Evolutionary conservation across 805 yeast species (phyloP), one percentile per base, ranked within the genome.

Genomic region (Hemisphaericaspora nanyangensis): DNA sequence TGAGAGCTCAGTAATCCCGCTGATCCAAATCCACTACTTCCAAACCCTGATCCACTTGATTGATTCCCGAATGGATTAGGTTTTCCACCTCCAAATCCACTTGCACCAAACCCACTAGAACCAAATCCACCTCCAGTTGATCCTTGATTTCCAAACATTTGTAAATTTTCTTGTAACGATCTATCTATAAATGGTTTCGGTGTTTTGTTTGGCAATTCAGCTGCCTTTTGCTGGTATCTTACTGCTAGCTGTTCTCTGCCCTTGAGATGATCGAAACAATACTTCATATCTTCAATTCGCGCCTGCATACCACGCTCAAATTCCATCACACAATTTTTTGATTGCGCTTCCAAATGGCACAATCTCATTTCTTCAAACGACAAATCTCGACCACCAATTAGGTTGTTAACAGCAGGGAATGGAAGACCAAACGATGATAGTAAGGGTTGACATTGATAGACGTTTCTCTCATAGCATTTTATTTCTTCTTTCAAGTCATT

Each of bases 331-430:
- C 62, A 65, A 0, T 70, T 70, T 12, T 53, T 52, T 4, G 58
- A 50, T 32, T 51, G 58, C 0, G 81, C 76, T 37, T 68, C 67
- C 44, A 63, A 56, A 43, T 60, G 76, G 43, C 70, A 68, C 37
- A 70, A 56, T 39, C 84, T 56, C 15, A 66, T 57, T 47, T 79
- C 84, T 43, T 78, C 84, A 17, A 58, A 61, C 0, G 82, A 77
- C 17, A 70, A 52, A 44, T 80, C 84, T 49, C 85, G 58, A 1
- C 71, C 76, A 2, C 59, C 47, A 7, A 79, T 74, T 30, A 79
- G 49, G 47, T 74, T 77, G 33, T 65, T 63, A 7, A 65, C 64
- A 0, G 77, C 76, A 1, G 79, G 79, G 3, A 54, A 51, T 1
- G 64, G 68, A n/a, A 74, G 50, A 18, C 83, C 76, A 53, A 71